These are phyloP conservation scores for Diaporthe nobilis DNA, from an alignment of 2,329 filamentous ascomycete species.

Conservation along the genomic window DNA sequence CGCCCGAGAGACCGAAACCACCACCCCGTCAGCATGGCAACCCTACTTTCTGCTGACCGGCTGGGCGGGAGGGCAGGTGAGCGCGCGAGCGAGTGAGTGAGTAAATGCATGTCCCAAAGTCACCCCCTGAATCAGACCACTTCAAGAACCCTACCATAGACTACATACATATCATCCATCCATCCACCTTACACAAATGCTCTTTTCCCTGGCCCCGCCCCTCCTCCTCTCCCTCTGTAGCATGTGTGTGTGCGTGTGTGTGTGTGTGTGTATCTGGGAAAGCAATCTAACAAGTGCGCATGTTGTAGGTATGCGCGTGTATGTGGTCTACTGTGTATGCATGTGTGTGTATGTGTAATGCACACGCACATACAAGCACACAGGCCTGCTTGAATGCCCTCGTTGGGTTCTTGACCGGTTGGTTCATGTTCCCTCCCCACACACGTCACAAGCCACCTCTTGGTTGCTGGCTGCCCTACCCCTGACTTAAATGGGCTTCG, in stretches of 20 bases:
- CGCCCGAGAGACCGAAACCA: conserved; percentile 1
- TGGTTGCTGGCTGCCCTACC: not conserved
- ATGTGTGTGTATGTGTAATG: not conserved
- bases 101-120: not conserved
- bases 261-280: not conserved
- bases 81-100: not conserved
- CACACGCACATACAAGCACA: not conserved
- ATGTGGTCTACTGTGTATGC: too few species aligned
- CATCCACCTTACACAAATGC: not conserved
- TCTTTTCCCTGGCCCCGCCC: not conserved
- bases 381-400: not conserved
- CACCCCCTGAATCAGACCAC: conserved; percentile 28
- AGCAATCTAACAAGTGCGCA: not conserved
- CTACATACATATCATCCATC: not conserved
- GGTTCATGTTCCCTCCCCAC: not conserved
- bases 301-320: not conserved
- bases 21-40: not conserved
- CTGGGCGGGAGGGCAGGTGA: not conserved
- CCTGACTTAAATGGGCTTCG: conserved; percentile 14
- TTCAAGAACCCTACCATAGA: not conserved
- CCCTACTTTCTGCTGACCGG: not conserved
- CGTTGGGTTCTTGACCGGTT: conserved; percentile 14
- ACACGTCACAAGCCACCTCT: not conserved
- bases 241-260: not conserved
- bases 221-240: not conserved